These are phyloP conservation scores for Dothistroma pini DNA, from an alignment of 2,329 filamentous ascomycete species.

Conservation along the genomic window DNA sequence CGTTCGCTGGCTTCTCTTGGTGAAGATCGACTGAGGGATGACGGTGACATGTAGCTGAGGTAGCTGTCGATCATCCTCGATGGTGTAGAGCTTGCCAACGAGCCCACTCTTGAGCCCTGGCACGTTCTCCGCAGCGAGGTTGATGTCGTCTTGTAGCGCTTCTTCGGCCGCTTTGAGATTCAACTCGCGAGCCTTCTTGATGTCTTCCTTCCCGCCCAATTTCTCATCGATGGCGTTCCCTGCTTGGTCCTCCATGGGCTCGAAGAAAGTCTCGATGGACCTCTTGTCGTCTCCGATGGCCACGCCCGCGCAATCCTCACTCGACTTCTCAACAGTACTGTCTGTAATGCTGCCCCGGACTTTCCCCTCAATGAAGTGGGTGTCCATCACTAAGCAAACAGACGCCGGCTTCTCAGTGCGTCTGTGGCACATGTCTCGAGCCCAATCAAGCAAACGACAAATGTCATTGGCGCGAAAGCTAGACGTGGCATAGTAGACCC, in stretches of 20 bases:
- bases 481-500: background rate
- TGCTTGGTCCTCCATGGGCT: too few relatives aligned
- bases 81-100: background rate
- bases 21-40: background rate
- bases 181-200: background rate
- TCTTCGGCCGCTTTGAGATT: background rate
- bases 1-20: background rate
- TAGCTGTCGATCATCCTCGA: background rate
- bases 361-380: background rate
- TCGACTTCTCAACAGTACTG: background rate
- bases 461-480: background rate
- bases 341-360: background rate
- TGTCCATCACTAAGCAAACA: background rate
- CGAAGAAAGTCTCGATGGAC: too few relatives aligned
- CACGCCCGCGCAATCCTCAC: too few relatives aligned
- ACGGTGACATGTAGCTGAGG: background rate
- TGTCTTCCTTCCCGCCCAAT: background rate
- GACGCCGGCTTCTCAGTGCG: background rate
- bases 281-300: too few relatives aligned
- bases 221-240: too few relatives aligned
- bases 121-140: background rate
- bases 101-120: background rate
- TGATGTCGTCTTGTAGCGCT: background rate
- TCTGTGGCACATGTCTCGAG: background rate
- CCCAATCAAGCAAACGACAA: background rate